Conservation (phyloP, 768 basidiomycete genomes). For the Xanthoconium stramineum region DNA sequence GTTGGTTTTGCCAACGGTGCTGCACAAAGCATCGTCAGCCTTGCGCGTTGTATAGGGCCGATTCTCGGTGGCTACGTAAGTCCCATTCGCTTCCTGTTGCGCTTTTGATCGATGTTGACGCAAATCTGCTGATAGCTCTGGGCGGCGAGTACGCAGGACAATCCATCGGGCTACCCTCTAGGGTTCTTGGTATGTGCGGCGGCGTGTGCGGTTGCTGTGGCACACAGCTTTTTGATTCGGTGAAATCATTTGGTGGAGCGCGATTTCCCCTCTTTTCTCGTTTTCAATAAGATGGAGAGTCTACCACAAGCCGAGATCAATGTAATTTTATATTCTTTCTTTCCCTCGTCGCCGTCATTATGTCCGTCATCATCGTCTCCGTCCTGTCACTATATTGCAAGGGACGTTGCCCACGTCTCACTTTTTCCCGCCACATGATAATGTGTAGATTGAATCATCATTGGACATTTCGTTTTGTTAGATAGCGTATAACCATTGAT, state of each 20-base stretch:
- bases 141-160: conserved; percentile 65
- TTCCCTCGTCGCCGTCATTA: no score
- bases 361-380: no score
- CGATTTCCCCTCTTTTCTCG: neutral
- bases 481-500: neutral
- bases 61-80: conserved; percentile 77
- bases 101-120: neutral
- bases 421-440: neutral
- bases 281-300: neutral
- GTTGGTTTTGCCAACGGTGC: conserved; percentile 94
- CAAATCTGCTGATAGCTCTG: conserved; percentile 50
- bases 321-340: no score
- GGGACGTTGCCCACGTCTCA: no score
- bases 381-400: no score
- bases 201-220: conserved; percentile 58
- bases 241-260: conserved; percentile 44
- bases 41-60: conserved; percentile 88
- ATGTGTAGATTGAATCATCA: neutral
- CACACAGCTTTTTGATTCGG: conserved; percentile 74
- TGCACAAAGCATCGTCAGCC: conserved; percentile 92
- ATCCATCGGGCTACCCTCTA: conserved; percentile 68
- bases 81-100: neutral
- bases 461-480: neutral
- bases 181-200: conserved; percentile 68
- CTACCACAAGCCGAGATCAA: no score